Evolutionary conservation across 345 rosid species (phyloP).

Genomic region (Citrus cavaleriei): DNA sequence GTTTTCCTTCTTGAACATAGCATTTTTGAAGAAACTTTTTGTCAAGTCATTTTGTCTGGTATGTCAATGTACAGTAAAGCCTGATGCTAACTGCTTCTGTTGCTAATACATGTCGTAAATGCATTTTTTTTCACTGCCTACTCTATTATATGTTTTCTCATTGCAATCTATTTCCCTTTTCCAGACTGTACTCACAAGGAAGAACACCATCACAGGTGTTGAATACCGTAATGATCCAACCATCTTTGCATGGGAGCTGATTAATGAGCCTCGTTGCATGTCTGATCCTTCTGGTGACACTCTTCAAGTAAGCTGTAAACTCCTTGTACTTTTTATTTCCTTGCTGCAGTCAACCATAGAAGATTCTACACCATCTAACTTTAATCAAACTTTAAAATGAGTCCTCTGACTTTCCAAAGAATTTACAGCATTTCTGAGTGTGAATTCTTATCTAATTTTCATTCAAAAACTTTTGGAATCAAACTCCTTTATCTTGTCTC

Average conservation of each 20-base stretch:
- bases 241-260: constrained; percentile 94
- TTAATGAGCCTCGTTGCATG: constrained; percentile 93
- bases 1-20: background rate
- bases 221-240: constrained; percentile 88
- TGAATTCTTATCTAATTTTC: background rate
- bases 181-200: constrained; percentile 77
- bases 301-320: constrained; percentile 65
- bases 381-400: background rate
- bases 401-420: background rate
- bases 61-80: background rate
- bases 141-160: background rate
- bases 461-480: background rate
- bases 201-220: constrained; percentile 80
- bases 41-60: background rate
- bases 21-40: background rate
- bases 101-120: background rate
- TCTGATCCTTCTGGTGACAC: constrained; percentile 91
- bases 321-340: background rate
- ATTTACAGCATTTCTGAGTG: background rate
- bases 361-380: background rate
- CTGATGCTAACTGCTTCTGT: background rate
- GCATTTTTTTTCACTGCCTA: background rate
- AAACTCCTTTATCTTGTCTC: background rate
- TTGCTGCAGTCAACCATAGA: background rate
- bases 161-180: constrained; percentile 14